phyloP scores from a whole-genome alignment of 1,139 yeast species.

The Sugiyamaella castrensis region DNA sequence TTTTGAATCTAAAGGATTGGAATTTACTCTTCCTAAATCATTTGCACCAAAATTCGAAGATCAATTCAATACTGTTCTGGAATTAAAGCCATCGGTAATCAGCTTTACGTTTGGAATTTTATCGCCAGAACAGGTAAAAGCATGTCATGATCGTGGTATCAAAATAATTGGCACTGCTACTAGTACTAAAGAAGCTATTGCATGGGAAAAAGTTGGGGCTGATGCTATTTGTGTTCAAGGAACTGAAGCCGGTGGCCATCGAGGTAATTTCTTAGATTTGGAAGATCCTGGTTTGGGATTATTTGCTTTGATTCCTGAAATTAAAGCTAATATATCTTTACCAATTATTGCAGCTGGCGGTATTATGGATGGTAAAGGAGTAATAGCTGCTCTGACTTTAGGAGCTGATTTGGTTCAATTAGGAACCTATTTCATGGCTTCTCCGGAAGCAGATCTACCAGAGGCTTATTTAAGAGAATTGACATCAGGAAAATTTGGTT shows the following conservation, averaged over 20 bases:
- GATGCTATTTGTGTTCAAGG: conserved; percentile 50
- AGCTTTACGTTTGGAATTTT: conserved; percentile 49
- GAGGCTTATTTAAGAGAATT: conserved; percentile 17
- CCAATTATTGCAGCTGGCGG: conserved; percentile 50
- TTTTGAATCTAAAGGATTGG: conserved; percentile 16
- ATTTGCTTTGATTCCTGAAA: conserved; percentile 35
- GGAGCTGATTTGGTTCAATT: conserved; percentile 47
- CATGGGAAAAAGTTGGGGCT: conserved; percentile 34
- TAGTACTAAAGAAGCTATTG: conserved; percentile 42
- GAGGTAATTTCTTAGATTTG: conserved; percentile 40
- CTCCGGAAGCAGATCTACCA: conserved; percentile 20
- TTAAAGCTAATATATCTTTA: conserved; percentile 27
- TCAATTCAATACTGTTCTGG: conserved; percentile 23
- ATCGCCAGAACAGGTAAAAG: conserved; percentile 31
- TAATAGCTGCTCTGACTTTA: conserved; percentile 33
- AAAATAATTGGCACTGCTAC: conserved; percentile 46
- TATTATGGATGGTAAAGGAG: conserved; percentile 38
- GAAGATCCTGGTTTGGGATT: conserved; percentile 25
- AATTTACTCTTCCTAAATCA: conserved; percentile 16
- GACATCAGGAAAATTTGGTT: conserved; percentile 8
- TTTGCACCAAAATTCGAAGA: conserved; percentile 23
- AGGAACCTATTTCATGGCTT: conserved; percentile 32
- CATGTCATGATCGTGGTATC: conserved; percentile 35
- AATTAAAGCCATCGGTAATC: conserved; percentile 37
- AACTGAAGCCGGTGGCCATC: conserved; percentile 54